Conservation (phyloP, 768 basidiomycete genomes). For the Boletus fagicola region DNA sequence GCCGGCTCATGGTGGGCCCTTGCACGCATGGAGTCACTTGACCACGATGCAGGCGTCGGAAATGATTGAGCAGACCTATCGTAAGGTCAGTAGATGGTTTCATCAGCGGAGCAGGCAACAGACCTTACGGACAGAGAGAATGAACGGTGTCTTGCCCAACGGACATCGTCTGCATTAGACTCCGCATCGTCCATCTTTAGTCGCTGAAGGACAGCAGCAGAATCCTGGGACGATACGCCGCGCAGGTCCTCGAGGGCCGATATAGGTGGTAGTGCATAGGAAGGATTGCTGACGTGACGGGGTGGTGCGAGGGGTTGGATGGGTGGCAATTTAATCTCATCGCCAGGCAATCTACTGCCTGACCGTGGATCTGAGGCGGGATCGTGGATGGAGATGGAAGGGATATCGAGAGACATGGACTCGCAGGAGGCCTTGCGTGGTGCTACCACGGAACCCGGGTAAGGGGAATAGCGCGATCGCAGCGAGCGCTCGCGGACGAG, state of each 20-base stretch:
- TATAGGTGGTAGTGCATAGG: slow-evolving; percentile 65
- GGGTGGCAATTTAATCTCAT: slow-evolving; percentile 42
- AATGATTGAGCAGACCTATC: slow-evolving; percentile 20
- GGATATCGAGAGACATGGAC: slow-evolving; percentile 35
- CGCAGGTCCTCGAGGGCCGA: slow-evolving; percentile 65
- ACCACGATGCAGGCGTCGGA: slow-evolving; percentile 26
- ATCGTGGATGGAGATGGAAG: slow-evolving; percentile 37
- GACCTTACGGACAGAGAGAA: slow-evolving; percentile 41
- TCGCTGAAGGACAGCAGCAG: slow-evolving; percentile 63
- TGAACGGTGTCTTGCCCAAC: slow-evolving; percentile 45
- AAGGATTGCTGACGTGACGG: slow-evolving; percentile 32
- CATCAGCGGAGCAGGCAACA: neutral
- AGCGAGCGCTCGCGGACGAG: slow-evolving; percentile 24
- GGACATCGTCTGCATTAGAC: slow-evolving; percentile 19
- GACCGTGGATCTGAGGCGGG: slow-evolving; percentile 25
- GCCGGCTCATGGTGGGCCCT: slow-evolving; percentile 18
- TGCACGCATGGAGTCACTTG: slow-evolving; percentile 19
- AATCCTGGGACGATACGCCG: slow-evolving; percentile 50
- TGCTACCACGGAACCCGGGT: slow-evolving; percentile 34
- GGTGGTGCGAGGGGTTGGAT: slow-evolving; percentile 37
- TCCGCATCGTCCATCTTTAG: slow-evolving; percentile 52
- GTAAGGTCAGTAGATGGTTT: neutral
- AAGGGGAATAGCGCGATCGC: slow-evolving; percentile 44
- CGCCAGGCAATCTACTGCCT: slow-evolving; percentile 28
- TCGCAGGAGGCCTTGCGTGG: slow-evolving; percentile 28